Evolutionary conservation across 1,284 basidiomycete genomes (phyloP), one percentile per base, ranked within the genome.

Genomic region (Melampsora americana): DNA sequence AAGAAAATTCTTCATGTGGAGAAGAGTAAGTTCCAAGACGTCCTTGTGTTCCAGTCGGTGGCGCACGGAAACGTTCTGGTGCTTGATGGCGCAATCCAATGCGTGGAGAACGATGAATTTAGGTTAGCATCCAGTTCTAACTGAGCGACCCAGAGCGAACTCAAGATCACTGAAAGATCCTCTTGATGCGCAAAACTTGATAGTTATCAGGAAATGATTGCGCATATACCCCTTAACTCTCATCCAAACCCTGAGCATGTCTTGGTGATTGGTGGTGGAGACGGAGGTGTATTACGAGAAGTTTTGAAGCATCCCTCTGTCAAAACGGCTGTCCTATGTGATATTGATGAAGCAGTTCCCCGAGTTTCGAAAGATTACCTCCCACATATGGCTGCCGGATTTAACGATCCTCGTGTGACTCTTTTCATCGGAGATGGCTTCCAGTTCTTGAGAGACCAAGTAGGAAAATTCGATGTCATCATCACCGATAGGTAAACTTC

Each of bases 131-230:
- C 12, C 30, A 59, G 46, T 64, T 32, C 28, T 50, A 59, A 46
- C 42, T 26, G 39, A 30, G 9, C 5, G n/a, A 23, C n/a, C 56
- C 16, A 44, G 67, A 62, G 39, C 66, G 71, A 78, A 39, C 23
- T 35, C 46, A 28, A 69, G 39, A 69, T 71, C 16, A 39, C 35
- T 50, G 67, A 46, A 44, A 11, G n/a, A 30, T 32, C 30, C 23
- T 61, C 48, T 48, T 46, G 35, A 23, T 26, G 30, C n/a, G 18
- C 12, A 23, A 26, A n/a, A n/a, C 50, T 39, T 28, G 28, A 28
- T 80, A 94, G 92, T n/a, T 98, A 98, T 85, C 96, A 99, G 84
- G 95, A 99, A 86, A 98, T 99, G 95, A 99, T 99, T 81, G 88
- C 95, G 23, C 95, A 98, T 85, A 86, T 99, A 67, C 95, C 95